Evolutionary conservation across 495 filamentous ascomycete genomes (phyloP).

Genomic region (Lasiosphaeria miniovina): DNA sequence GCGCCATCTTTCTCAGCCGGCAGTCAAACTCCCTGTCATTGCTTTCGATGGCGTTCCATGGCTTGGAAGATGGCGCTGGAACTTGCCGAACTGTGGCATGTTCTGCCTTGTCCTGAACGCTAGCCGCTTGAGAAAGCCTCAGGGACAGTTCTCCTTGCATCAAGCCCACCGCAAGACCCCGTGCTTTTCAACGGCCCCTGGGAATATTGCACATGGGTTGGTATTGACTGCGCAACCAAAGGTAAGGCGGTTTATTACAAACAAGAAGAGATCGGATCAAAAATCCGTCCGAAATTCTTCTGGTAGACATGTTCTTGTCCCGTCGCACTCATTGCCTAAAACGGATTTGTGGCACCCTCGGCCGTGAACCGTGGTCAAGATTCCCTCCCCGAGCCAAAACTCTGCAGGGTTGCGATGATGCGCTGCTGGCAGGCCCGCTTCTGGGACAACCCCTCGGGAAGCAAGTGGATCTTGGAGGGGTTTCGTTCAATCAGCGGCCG

Average conservation of each 20-base stretch:
- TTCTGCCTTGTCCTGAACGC: conserved; percentile 4
- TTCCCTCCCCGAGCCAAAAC: not conserved
- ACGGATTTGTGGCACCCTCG: conserved; percentile 8
- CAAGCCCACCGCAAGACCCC: not conserved
- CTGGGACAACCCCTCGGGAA: not conserved
- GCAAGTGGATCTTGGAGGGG: not conserved
- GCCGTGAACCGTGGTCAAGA: not conserved
- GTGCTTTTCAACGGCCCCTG: too few species aligned
- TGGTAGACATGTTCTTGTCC: not conserved
- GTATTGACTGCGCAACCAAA: too few species aligned
- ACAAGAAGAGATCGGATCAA: not conserved
- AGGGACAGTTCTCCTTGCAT: conserved; percentile 10
- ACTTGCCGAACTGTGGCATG: not conserved
- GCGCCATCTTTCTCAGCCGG: not conserved
- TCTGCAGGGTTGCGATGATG: not conserved
- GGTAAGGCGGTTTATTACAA: too few species aligned
- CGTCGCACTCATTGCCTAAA: conserved; percentile 31
- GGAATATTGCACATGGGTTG: too few species aligned
- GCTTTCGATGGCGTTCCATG: conserved; percentile 8
- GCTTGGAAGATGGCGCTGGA: conserved; percentile 1
- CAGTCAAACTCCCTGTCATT: not conserved
- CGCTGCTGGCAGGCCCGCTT: conserved; percentile 2
- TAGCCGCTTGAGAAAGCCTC: conserved; percentile 8
- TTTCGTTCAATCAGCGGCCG: not conserved
- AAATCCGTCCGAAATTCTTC: not conserved